Conservation (phyloP, 129 eudicot species). For the Oenanthe sinensis region DNA sequence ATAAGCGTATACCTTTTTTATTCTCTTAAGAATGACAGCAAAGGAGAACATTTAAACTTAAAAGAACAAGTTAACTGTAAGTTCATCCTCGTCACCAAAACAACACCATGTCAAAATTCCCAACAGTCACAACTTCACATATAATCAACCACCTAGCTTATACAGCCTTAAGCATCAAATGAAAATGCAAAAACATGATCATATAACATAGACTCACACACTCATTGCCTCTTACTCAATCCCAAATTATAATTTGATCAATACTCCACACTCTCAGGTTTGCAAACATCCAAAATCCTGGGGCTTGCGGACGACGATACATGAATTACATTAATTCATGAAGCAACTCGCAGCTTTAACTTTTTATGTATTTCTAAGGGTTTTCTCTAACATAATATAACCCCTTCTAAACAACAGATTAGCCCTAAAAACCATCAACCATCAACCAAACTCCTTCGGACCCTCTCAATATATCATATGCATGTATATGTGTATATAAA, state of each 20-base stretch:
- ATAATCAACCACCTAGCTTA: too few relatives aligned
- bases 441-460: neutral
- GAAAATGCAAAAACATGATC: too few relatives aligned
- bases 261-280: conserved; percentile 43
- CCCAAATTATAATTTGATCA: conserved; percentile 17
- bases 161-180: too few relatives aligned
- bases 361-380: conserved; percentile 21
- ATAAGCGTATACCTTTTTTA: too few relatives aligned
- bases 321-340: conserved; percentile 39
- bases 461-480: neutral
- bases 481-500: conserved; percentile 16
- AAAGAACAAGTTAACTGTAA: too few relatives aligned
- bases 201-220: conserved; percentile 16
- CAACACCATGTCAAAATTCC: too few relatives aligned
- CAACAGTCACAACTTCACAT: too few relatives aligned
- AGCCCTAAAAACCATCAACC: neutral
- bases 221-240: conserved; percentile 22
- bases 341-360: conserved; percentile 36
- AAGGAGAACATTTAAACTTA: too few relatives aligned
- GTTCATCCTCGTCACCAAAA: too few relatives aligned
- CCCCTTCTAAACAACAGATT: conserved; percentile 29
- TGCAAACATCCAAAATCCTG: conserved; percentile 35
- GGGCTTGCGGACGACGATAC: conserved; percentile 42
- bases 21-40: too few relatives aligned
- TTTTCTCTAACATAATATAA: conserved; percentile 10